phyloP scores from a whole-genome alignment of 78 protist genomes.

The Dictyostelium brefeldianum region DNA sequence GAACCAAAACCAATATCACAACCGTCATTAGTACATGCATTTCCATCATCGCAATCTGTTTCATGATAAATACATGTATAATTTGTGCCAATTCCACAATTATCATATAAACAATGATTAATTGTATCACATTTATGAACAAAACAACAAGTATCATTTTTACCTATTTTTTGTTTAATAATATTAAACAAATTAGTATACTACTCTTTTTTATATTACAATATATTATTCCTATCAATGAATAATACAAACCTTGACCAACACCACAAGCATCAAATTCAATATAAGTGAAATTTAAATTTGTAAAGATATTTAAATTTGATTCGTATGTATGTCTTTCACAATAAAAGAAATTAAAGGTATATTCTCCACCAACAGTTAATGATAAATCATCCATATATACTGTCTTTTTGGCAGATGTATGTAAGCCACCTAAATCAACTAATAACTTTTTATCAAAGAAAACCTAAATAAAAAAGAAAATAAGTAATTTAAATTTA shows the following conservation, averaged over 20 bases:
- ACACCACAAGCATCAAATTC: slow-evolving; percentile 10
- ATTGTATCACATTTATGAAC: neutral
- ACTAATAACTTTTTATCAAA: slow-evolving; percentile 25
- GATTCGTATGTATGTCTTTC: slow-evolving; percentile 28
- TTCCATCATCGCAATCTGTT: neutral
- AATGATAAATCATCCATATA: slow-evolving; percentile 15
- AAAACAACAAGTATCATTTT: slow-evolving; percentile 24
- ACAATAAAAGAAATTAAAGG: slow-evolving; percentile 30
- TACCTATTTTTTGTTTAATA: too few relatives aligned
- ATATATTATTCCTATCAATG: neutral
- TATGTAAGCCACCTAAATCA: slow-evolving; percentile 67
- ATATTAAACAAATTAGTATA: too few relatives aligned
- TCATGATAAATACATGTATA: neutral
- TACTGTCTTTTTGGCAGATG: neutral
- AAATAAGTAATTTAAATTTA: too few relatives aligned
- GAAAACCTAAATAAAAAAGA: neutral
- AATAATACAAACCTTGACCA: neutral
- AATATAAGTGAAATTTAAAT: neutral
- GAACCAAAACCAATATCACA: slow-evolving; percentile 34
- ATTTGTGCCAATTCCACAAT: neutral
- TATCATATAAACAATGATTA: neutral
- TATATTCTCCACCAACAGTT: neutral
- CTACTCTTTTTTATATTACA: too few relatives aligned
- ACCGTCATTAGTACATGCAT: neutral
- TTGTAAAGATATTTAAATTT: slow-evolving; percentile 7